Evolutionary conservation across 148 eudicot species (phyloP), one percentile per base, ranked within the genome.

Genomic region (Persicaria tinctoria): DNA sequence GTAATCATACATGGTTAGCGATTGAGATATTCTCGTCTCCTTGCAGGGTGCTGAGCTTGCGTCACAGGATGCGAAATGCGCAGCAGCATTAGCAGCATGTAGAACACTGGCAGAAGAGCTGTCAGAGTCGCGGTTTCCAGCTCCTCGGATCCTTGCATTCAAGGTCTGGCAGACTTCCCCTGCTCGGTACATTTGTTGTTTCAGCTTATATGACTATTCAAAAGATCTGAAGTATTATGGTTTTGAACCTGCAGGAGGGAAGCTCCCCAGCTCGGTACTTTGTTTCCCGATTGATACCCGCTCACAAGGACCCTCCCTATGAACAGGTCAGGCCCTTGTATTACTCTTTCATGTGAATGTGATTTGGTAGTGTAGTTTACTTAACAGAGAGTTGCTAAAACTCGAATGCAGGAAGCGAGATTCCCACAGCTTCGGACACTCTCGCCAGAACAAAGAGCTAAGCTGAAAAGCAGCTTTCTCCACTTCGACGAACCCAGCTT

Each of bases 71-170:
- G 91, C 89, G 62, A 87, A 86, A 74, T 89, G 98, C 81, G 98
- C 97, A 10, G 92, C 98, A 75, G 97, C 97, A 56, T 90, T 92
- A 82, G 98, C 97, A 75, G 97, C 98, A 72, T 95, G 98, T 75
- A 87, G 98, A 80, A 92, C 98, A 63, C 87, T 95, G 85, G 97
- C 98, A 16, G 98, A 95, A 81, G 98, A 95, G 89, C 93, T 95
- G 49, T 88, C 91, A 69, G 98, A 95, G 79, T 79, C 89, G 73
- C 87, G 98, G 73, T 95, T 95, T 83, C 98, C 98, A 41, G 98
- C 98, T 84, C 97, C 98, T 72, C 82, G 97, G 44, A 95, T 95
- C 75, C 91, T 95, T 78, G 98, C 98, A 77, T 95, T 95, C 70
- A 95, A 95, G 88, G 98, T 95, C 73, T 41, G 48, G 55, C 63